A percentile compares a stretch with the other conserved stretches of the same genome.
These are phyloP conservation scores for Davidsoniella eucalypti DNA, from an alignment of 2,329 filamentous ascomycete genomes.

Conservation along the genomic window DNA sequence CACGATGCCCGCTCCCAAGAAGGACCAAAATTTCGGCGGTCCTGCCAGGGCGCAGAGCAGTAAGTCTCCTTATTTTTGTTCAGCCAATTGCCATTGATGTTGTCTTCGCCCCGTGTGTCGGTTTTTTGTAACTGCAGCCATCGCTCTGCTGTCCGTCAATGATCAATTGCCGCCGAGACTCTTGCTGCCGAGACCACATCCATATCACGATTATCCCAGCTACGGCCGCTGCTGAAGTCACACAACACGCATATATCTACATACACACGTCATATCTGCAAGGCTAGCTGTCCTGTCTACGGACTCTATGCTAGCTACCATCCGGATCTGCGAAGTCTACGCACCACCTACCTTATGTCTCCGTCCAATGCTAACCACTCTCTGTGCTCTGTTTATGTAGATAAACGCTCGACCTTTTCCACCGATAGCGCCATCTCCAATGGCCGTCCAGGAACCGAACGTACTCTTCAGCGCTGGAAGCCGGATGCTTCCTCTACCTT, in stretches of 20 bases:
- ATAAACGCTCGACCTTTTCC: constrained; percentile 52
- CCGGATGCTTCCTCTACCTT: constrained; percentile 42
- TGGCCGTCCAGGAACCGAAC: constrained; percentile 50
- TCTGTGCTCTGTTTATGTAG: constrained; percentile 5
- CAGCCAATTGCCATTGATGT: too few species aligned
- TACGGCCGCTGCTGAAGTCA: neutral
- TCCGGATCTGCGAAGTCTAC: too few species aligned
- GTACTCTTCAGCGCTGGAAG: constrained; percentile 68
- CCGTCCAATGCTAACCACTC: too few species aligned
- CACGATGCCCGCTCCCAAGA: constrained; percentile 25
- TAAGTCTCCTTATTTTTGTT: constrained; percentile 15
- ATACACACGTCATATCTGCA: neutral
- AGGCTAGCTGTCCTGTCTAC: too few species aligned
- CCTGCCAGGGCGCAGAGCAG: constrained; percentile 22
- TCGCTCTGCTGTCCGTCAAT: neutral
- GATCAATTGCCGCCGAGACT: neutral
- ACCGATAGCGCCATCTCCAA: constrained; percentile 84
- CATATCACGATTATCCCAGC: neutral
- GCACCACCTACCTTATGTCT: too few species aligned
- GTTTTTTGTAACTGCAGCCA: constrained; percentile 7
- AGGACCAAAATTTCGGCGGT: constrained; percentile 19
- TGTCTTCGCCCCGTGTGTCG: neutral
- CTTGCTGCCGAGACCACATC: neutral
- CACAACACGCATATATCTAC: neutral
- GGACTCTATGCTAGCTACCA: too few species aligned